These are phyloP conservation scores for Fusarium anthophilum DNA, from an alignment of 2,329 filamentous ascomycete genomes.

Conservation along the genomic window DNA sequence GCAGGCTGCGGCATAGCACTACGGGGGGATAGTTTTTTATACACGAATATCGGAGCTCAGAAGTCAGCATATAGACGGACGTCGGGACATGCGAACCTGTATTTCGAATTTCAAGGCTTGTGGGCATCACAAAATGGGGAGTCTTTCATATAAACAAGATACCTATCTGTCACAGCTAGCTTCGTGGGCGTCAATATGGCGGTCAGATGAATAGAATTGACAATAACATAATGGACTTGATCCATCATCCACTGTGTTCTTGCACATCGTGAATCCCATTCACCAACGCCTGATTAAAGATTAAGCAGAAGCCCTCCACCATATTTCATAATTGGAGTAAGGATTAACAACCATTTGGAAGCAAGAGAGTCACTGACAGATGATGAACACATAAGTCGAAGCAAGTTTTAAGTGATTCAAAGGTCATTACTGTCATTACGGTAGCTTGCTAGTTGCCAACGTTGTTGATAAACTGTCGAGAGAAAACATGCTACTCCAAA, in stretches of 20 bases:
- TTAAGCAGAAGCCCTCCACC: background rate
- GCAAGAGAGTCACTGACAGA: background rate
- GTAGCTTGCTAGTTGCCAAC: conserved; percentile 5
- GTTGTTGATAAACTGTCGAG: conserved; percentile 2
- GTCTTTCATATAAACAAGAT: background rate
- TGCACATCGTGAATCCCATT: background rate
- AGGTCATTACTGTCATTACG: conserved; percentile 25
- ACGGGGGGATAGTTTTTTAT: background rate
- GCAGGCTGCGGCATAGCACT: conserved; percentile 19
- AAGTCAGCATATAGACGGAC: background rate
- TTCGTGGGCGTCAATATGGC: background rate
- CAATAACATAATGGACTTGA: background rate
- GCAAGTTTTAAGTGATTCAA: background rate
- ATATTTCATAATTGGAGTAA: background rate
- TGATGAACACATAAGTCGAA: background rate
- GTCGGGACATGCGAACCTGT: background rate
- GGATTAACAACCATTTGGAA: background rate
- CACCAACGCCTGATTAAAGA: background rate
- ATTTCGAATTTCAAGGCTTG: background rate
- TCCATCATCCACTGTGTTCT: background rate
- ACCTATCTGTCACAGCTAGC: background rate
- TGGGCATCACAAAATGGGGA: background rate
- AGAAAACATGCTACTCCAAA: conserved; percentile 20
- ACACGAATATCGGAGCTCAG: background rate
- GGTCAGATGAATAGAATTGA: background rate